These are phyloP conservation scores for Monilinia fructicola DNA, from an alignment of 2,329 filamentous ascomycete species.

Conservation along the genomic window DNA sequence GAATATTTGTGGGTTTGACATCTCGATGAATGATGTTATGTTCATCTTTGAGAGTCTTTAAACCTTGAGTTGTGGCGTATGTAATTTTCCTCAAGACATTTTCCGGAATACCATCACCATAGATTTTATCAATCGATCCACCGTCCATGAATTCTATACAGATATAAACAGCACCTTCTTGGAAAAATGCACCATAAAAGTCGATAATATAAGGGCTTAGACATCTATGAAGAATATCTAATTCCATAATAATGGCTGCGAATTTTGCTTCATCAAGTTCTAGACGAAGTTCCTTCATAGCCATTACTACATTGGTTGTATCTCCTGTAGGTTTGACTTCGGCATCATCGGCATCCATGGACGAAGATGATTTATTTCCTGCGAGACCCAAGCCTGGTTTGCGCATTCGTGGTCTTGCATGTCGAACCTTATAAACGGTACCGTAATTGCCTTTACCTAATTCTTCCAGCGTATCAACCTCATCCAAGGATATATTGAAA, in stretches of 20 bases:
- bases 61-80: constrained; percentile 81
- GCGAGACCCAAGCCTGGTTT: constrained; percentile 60
- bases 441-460: constrained; percentile 98
- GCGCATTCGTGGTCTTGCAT: constrained; percentile 64
- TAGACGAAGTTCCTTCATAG: constrained; percentile 97
- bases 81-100: constrained; percentile 86
- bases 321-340: constrained; percentile 38
- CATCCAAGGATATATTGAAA: constrained; percentile 92
- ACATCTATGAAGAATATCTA: constrained; percentile 93
- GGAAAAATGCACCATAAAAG: constrained; percentile 98
- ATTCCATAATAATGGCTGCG: constrained; percentile 93
- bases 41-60: constrained; percentile 93
- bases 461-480: constrained; percentile 90
- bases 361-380: constrained; percentile 43
- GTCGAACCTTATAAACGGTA: constrained; percentile 93
- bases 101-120: constrained; percentile 86
- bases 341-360: constrained; percentile 41
- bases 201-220: constrained; percentile 96
- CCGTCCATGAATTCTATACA: constrained; percentile 99
- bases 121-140: constrained; percentile 94
- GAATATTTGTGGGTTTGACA: constrained; percentile 98
- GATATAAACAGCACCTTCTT: constrained; percentile 97
- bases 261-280: constrained; percentile 97
- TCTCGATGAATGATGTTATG: constrained; percentile 99
- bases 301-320: constrained; percentile 78